Evolutionary conservation across 129 eudicot genomes (phyloP).

Genomic region (Logfia minima): DNA sequence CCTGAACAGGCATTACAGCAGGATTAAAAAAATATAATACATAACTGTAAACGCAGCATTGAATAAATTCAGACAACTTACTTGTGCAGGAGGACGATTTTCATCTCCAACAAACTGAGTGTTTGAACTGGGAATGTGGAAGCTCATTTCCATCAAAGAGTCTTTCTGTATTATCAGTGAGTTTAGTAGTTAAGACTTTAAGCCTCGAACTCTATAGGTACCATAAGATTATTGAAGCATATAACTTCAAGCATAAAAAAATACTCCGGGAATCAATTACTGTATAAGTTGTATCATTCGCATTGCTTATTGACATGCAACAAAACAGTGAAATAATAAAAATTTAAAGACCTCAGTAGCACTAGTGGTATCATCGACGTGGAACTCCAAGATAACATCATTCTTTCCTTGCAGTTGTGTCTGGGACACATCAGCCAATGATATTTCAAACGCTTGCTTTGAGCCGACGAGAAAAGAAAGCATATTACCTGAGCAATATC

Average conservation of each 20-base stretch:
- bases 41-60: constrained; percentile 11
- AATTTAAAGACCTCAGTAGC: constrained; percentile 76
- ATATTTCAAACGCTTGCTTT: constrained; percentile 93
- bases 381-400: constrained; percentile 97
- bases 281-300: not conserved
- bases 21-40: not conserved
- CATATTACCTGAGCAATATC: constrained; percentile 62
- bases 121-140: constrained; percentile 87
- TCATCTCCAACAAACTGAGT: constrained; percentile 98
- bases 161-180: constrained; percentile 64
- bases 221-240: not conserved
- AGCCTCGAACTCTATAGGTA: not conserved
- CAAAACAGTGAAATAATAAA: not conserved
- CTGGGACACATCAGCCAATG: constrained; percentile 90
- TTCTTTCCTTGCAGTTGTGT: constrained; percentile 95
- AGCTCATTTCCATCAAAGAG: constrained; percentile 97
- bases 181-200: not conserved
- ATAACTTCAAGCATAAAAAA: constrained; percentile 12
- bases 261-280: not conserved
- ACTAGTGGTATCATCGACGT: constrained; percentile 96
- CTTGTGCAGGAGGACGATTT: constrained; percentile 88
- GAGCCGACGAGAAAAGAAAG: constrained; percentile 75
- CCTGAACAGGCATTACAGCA: constrained; percentile 39
- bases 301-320: not conserved
- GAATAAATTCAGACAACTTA: constrained; percentile 25